These are phyloP conservation scores for Hirsutella minnesotensis DNA, from an alignment of 2,329 filamentous ascomycete species.

Conservation along the genomic window DNA sequence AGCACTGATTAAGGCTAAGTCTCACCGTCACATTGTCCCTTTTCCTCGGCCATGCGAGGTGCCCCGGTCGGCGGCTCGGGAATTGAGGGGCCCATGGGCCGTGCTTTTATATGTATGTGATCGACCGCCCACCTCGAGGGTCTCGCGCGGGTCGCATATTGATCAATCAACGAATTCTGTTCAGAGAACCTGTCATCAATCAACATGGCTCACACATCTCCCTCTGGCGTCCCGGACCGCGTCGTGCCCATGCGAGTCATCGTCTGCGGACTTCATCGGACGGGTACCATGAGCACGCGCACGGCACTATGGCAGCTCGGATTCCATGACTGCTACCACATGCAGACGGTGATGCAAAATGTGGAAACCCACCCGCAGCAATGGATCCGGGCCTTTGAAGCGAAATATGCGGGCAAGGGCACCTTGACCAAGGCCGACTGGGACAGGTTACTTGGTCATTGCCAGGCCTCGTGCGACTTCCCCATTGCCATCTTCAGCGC, in stretches of 20 bases:
- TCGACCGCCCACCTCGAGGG: no score
- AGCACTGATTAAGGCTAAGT: no score
- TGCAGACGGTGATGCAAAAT: slow-evolving; percentile 11
- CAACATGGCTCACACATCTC: neutral
- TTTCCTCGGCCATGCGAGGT: no score
- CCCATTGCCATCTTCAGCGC: slow-evolving; percentile 40
- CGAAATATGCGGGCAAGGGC: slow-evolving; percentile 18
- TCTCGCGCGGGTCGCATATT: no score
- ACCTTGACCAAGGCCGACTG: slow-evolving; percentile 26
- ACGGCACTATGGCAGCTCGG: slow-evolving; percentile 12
- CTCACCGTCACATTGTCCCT: no score
- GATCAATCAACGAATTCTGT: no score
- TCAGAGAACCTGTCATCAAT: neutral
- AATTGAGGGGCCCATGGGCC: no score
- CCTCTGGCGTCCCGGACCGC: slow-evolving; percentile 10
- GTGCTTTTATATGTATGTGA: no score
- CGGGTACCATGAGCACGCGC: slow-evolving; percentile 23
- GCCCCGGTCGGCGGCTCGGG: no score
- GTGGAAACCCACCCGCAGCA: slow-evolving; percentile 11
- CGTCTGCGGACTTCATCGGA: slow-evolving; percentile 25
- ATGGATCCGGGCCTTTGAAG: slow-evolving; percentile 20
- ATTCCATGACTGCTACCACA: slow-evolving; percentile 18
- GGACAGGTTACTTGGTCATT: slow-evolving; percentile 31
- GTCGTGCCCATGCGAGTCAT: slow-evolving; percentile 27
- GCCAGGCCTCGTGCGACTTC: slow-evolving; percentile 40